These are phyloP conservation scores for Pythium phragmiticola DNA, from an alignment of 352 stramenopile species.

Conservation along the genomic window DNA sequence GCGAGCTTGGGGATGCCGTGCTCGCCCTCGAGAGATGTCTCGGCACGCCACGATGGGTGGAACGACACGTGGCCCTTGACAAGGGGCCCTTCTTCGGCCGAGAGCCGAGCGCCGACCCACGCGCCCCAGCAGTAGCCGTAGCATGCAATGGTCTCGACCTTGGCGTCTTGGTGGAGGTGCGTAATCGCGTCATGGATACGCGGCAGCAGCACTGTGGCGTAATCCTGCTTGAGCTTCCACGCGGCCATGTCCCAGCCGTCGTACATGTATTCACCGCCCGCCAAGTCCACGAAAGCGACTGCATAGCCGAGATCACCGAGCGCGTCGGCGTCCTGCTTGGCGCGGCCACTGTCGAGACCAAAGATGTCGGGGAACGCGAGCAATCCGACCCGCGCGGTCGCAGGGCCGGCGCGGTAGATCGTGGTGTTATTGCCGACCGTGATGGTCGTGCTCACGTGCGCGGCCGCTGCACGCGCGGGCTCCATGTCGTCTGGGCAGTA, in stretches of 20 bases:
- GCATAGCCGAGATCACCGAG: conserved; percentile 75
- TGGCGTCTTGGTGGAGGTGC: conserved; percentile 64
- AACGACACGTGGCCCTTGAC: conserved; percentile 74
- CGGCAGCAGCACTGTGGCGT: conserved; percentile 32
- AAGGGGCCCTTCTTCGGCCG: conserved; percentile 37
- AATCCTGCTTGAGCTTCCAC: conserved; percentile 20
- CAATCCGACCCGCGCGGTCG: conserved; percentile 57
- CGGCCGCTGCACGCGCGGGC: conserved; percentile 17
- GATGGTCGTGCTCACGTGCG: conserved; percentile 24
- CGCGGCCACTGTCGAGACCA: conserved; percentile 76
- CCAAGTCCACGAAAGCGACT: conserved; percentile 69
- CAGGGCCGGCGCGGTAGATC: conserved; percentile 69
- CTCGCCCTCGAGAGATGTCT: conserved; percentile 71
- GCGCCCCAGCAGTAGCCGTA: conserved; percentile 86
- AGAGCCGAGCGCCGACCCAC: conserved; percentile 64
- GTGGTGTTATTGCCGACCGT: conserved; percentile 43
- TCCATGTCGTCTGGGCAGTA: conserved; percentile 43
- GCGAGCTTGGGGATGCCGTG: conserved; percentile 67
- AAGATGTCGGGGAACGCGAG: conserved; percentile 78
- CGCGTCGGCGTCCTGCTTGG: conserved; percentile 70
- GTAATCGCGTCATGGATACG: conserved; percentile 69
- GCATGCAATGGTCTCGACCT: conserved; percentile 57
- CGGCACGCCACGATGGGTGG: conserved; percentile 73
- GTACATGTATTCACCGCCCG: conserved; percentile 63
- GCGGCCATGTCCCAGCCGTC: conserved; percentile 23